phyloP scores from a whole-genome alignment of 2,329 filamentous ascomycete genomes.

The Diplodia corticola region DNA sequence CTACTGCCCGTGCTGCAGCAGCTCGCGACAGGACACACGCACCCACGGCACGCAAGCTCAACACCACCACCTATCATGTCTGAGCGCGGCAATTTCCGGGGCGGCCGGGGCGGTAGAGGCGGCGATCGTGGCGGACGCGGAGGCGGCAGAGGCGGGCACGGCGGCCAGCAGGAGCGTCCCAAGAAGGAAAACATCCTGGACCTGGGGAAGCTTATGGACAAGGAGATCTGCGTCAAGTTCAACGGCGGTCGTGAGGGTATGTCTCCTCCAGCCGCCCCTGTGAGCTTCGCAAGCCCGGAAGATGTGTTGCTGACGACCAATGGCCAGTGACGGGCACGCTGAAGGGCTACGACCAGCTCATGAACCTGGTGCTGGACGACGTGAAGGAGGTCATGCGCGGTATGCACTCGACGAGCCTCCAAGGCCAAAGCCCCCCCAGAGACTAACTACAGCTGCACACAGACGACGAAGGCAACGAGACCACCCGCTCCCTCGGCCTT shows the following conservation, averaged over 20 bases:
- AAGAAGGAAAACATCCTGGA: slow-evolving; percentile 99
- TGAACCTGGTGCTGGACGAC: slow-evolving; percentile 96
- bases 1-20: slow-evolving; percentile 21
- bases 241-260: slow-evolving; percentile 88
- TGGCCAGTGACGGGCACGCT: slow-evolving; percentile 76
- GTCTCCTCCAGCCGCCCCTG: slow-evolving; percentile 29
- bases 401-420: slow-evolving; percentile 44
- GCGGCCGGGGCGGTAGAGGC: slow-evolving; percentile 39
- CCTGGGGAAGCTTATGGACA: slow-evolving; percentile 94
- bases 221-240: slow-evolving; percentile 93
- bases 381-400: slow-evolving; percentile 88
- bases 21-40: slow-evolving; percentile 7
- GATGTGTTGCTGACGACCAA: slow-evolving; percentile 12
- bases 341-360: slow-evolving; percentile 95
- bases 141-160: slow-evolving; percentile 26
- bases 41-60: not conserved
- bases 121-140: slow-evolving; percentile 31
- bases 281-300: not conserved
- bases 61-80: slow-evolving; percentile 46
- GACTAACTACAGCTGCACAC: slow-evolving; percentile 11
- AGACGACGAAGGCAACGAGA: slow-evolving; percentile 94
- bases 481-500: slow-evolving; percentile 75
- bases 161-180: slow-evolving; percentile 63
- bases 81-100: slow-evolving; percentile 55
- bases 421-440: not conserved